A percentile compares a stretch with the other conserved stretches of the same genome.
Conservation (phyloP, 495 filamentous ascomycete species). For the Podospora conica region DNA sequence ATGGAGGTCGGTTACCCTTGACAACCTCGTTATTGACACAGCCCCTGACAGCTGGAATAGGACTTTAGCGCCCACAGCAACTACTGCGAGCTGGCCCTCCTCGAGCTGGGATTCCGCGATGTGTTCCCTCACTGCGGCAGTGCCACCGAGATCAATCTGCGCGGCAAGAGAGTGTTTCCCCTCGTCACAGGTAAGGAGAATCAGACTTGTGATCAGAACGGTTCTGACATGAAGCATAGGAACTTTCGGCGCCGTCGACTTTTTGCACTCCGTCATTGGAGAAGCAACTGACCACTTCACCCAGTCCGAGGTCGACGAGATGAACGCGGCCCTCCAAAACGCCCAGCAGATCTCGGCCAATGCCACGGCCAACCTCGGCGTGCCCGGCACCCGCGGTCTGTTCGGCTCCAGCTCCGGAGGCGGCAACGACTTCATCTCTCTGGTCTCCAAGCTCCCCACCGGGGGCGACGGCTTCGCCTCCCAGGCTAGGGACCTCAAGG, state of each 20-base stretch:
- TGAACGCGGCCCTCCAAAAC: conserved; percentile 66
- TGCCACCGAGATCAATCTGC: conserved; percentile 63
- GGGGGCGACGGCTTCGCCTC: conserved; percentile 63
- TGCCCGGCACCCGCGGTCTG: conserved; percentile 19
- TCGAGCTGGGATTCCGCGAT: conserved; percentile 73
- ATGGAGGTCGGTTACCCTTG: conserved; percentile 49
- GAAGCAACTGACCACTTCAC: conserved; percentile 95
- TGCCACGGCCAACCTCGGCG: neutral
- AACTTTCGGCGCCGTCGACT: conserved; percentile 87
- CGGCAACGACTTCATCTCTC: conserved; percentile 55
- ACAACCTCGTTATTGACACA: neutral
- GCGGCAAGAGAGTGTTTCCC: conserved; percentile 71
- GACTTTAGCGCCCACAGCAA: conserved; percentile 96
- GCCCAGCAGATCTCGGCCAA: conserved; percentile 35
- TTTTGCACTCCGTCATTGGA: conserved; percentile 92
- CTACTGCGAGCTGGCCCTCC: conserved; percentile 80
- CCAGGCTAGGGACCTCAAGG: conserved; percentile 72
- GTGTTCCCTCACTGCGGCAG: conserved; percentile 86
- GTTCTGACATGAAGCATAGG: conserved; percentile 13
- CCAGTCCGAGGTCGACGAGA: conserved; percentile 87
- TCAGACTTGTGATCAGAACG: neutral
- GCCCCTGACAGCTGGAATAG: conserved; percentile 4
- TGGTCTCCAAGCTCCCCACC: conserved; percentile 73
- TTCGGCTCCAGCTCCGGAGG: conserved; percentile 35
- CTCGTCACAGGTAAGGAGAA: conserved; percentile 67